Conservation (phyloP, 306 rosid genomes). For the Mimosa bimucronata region DNA sequence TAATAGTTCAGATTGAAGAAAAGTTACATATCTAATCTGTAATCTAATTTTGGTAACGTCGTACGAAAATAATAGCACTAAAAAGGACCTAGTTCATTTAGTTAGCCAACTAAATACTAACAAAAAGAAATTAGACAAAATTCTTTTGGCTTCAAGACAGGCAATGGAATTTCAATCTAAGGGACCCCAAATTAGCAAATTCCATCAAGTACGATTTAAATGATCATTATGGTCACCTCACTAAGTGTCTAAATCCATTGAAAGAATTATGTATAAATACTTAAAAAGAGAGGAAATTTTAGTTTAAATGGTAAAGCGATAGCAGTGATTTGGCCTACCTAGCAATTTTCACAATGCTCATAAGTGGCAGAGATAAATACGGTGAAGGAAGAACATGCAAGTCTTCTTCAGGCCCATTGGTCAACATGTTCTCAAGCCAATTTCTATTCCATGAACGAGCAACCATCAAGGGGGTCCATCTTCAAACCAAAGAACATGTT, state of each 20-base stretch:
- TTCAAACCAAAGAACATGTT: conserved; percentile 47
- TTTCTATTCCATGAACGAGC: conserved; percentile 90
- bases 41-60: neutral
- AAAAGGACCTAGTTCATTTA: neutral
- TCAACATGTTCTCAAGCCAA: conserved; percentile 80
- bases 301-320: conserved; percentile 10
- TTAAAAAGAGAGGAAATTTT: neutral
- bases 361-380: conserved; percentile 81
- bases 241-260: conserved; percentile 12
- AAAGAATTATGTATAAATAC: neutral
- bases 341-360: conserved; percentile 88
- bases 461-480: conserved; percentile 91
- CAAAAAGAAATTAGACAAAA: neutral
- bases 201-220: neutral
- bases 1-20: conserved; percentile 1
- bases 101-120: conserved; percentile 2
- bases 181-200: neutral
- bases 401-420: conserved; percentile 52
- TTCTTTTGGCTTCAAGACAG: neutral
- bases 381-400: conserved; percentile 70
- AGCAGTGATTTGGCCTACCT: conserved; percentile 53
- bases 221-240: neutral
- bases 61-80: conserved; percentile 12
- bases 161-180: neutral
- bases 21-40: neutral